Percentiles rank a stretch among this genome's conserved stretches.
Evolutionary conservation across 768 basidiomycete species (phyloP).

Genomic region (Antrodiella citrinella): DNA sequence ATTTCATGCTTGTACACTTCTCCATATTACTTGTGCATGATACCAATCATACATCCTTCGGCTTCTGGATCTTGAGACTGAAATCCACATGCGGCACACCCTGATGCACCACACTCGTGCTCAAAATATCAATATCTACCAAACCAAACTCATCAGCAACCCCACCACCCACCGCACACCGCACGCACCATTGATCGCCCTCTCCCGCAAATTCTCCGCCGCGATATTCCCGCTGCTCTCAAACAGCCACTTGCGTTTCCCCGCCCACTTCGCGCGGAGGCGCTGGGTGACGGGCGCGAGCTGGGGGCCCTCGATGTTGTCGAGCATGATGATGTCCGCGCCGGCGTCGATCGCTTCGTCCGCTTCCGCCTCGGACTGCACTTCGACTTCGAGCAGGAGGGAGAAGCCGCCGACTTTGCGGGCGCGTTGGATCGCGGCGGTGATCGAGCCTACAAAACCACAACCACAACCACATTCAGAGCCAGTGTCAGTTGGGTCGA

Average conservation of each 20-base stretch:
- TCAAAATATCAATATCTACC: slow-evolving; percentile 88
- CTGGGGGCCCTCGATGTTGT: slow-evolving; percentile 80
- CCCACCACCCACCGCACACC: slow-evolving; percentile 58
- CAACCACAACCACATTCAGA: too few relatives aligned
- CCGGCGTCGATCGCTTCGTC: slow-evolving; percentile 97
- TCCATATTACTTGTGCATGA: not conserved
- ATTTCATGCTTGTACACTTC: not conserved
- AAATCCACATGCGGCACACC: slow-evolving; percentile 94
- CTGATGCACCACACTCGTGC: slow-evolving; percentile 87
- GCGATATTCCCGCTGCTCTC: slow-evolving; percentile 96
- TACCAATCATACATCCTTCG: slow-evolving; percentile 23
- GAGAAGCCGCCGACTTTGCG: slow-evolving; percentile 88
- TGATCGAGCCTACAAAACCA: slow-evolving; percentile 96
- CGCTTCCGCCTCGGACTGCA: slow-evolving; percentile 80
- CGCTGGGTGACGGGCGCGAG: slow-evolving; percentile 58
- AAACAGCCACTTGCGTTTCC: slow-evolving; percentile 76
- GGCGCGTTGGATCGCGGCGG: slow-evolving; percentile 77
- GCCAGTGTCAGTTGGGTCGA: not conserved
- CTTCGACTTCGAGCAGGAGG: slow-evolving; percentile 89
- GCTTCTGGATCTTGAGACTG: slow-evolving; percentile 88
- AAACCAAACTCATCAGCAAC: slow-evolving; percentile 16
- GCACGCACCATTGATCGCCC: slow-evolving; percentile 75
- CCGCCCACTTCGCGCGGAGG: slow-evolving; percentile 73
- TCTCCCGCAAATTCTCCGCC: slow-evolving; percentile 71
- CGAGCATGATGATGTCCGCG: slow-evolving; percentile 92